These are phyloP conservation scores for Cladophialophora immunda DNA, from an alignment of 2,329 filamentous ascomycete species.

Conservation along the genomic window DNA sequence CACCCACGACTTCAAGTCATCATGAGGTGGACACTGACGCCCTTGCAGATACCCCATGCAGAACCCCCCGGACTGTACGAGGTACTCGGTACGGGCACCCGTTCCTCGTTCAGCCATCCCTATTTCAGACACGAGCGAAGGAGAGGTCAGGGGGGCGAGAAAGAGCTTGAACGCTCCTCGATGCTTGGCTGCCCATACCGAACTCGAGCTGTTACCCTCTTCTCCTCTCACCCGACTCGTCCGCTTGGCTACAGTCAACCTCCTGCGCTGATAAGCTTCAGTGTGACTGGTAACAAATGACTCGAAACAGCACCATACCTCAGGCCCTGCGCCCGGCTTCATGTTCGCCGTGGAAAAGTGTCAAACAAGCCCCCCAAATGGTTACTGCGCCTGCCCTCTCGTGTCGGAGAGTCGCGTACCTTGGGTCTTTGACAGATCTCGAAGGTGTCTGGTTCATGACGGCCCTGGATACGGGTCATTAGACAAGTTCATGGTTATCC, in stretches of 20 bases:
- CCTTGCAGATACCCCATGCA: too few relatives aligned
- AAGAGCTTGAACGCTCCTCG: too few relatives aligned
- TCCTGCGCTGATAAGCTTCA: neutral
- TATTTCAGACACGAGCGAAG: neutral
- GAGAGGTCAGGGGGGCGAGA: too few relatives aligned
- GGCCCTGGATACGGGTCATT: neutral
- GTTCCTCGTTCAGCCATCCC: neutral
- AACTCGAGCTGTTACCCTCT: neutral
- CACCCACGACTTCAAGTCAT: too few relatives aligned
- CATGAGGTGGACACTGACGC: too few relatives aligned
- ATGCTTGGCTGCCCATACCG: too few relatives aligned
- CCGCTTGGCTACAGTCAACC: neutral
- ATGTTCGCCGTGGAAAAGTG: neutral
- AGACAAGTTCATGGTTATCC: neutral
- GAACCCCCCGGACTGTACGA: too few relatives aligned
- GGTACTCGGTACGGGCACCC: too few relatives aligned
- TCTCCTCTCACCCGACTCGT: neutral
- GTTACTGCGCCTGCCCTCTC: neutral
- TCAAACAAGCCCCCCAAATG: neutral
- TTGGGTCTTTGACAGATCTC: neutral
- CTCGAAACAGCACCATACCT: neutral
- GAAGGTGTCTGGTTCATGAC: neutral
- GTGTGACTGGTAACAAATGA: neutral
- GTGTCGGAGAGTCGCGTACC: too few relatives aligned
- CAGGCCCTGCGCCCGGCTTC: too few relatives aligned